phyloP scores from a whole-genome alignment of 495 filamentous ascomycete species.

The Hypoxylon perforatum region DNA sequence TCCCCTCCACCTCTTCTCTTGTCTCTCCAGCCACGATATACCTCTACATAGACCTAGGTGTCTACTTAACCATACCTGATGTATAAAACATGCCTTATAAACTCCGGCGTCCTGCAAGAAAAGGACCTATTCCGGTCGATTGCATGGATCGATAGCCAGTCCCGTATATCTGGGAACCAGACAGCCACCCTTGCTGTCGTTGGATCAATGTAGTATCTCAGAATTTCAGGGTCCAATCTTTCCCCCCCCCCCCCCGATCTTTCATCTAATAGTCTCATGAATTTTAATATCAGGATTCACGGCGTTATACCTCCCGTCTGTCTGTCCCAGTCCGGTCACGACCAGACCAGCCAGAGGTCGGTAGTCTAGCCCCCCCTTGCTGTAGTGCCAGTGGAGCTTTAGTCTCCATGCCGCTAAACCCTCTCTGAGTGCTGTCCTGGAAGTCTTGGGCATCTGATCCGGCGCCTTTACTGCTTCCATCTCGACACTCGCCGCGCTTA shows the following conservation, averaged over 20 bases:
- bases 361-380: conserved; percentile 19
- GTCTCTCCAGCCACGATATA: no score
- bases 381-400: conserved; percentile 23
- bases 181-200: conserved; percentile 15
- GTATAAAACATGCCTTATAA: not conserved
- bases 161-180: conserved; percentile 34
- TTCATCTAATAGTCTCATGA: conserved; percentile 30
- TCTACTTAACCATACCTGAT: not conserved
- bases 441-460: conserved; percentile 27
- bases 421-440: conserved; percentile 19
- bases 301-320: conserved; percentile 41
- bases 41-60: not conserved
- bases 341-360: not conserved
- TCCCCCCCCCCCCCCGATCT: conserved; percentile 28
- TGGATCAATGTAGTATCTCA: conserved; percentile 19
- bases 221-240: conserved; percentile 26
- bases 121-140: conserved; percentile 10
- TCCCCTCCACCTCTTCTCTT: conserved; percentile 20
- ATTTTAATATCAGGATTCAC: conserved; percentile 35
- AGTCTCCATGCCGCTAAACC: conserved; percentile 23
- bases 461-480: conserved; percentile 33
- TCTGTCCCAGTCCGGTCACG: conserved; percentile 15
- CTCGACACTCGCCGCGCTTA: conserved; percentile 19
- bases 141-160: conserved; percentile 21
- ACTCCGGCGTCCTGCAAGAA: conserved; percentile 5